Evolutionary conservation across 495 filamentous ascomycete genomes (phyloP).

Genomic region (Bryoglossum gracile): DNA sequence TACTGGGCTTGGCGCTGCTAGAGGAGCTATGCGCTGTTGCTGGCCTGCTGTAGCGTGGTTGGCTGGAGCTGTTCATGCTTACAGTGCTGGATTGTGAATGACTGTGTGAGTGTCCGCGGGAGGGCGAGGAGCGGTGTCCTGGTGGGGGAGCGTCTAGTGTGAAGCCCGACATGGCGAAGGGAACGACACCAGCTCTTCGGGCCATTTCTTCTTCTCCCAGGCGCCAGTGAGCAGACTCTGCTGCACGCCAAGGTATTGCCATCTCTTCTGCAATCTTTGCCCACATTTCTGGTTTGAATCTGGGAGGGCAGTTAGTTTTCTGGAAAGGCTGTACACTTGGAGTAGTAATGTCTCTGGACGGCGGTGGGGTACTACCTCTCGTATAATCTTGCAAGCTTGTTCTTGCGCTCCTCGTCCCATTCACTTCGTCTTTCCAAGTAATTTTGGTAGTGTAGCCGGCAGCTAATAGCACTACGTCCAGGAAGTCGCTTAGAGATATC

Average conservation of each 20-base stretch:
- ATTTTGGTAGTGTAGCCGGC: conserved; percentile 93
- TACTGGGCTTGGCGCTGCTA: conserved; percentile 6
- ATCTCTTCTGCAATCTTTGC: conserved; percentile 87
- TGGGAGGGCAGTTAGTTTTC: conserved; percentile 31
- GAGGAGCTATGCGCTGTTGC: conserved; percentile 8
- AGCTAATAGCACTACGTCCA: conserved; percentile 86
- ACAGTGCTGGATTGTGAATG: conserved; percentile 32
- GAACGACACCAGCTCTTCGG: conserved; percentile 73
- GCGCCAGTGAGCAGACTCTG: conserved; percentile 98
- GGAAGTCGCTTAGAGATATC: conserved; percentile 88
- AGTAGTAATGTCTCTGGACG: no score
- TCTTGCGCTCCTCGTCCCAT: conserved; percentile 97
- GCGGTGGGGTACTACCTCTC: conserved; percentile 64
- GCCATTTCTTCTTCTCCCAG: conserved; percentile 91
- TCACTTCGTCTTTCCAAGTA: conserved; percentile 85
- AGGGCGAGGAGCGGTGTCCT: conserved; percentile 26
- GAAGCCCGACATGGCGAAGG: conserved; percentile 62
- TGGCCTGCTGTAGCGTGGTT: conserved; percentile 13
- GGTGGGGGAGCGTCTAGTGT: conserved; percentile 42
- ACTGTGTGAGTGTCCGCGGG: conserved; percentile 39
- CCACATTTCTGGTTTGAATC: conserved; percentile 98
- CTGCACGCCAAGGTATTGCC: conserved; percentile 92
- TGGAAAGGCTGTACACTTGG: background rate
- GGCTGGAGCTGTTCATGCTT: conserved; percentile 28
- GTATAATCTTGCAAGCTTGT: conserved; percentile 89